Evolutionary conservation across 2,329 filamentous ascomycete genomes (phyloP), one percentile per base, ranked within the genome.

Genomic region (Gremmenia infestans): DNA sequence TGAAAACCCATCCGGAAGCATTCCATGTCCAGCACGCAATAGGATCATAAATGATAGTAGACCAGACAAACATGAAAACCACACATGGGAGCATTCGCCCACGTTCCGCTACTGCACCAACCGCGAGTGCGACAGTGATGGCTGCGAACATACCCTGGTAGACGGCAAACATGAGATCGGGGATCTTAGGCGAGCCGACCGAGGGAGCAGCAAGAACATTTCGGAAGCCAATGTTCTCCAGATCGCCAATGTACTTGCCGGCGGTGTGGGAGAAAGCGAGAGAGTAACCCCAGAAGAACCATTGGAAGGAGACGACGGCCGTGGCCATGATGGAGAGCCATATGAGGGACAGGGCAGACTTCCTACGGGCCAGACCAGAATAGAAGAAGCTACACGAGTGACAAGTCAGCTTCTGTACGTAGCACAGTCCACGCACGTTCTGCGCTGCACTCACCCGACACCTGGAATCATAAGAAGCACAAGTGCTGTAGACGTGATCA

Each of bases 11-110:
- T 22, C 91, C 91, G 35, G 77, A 76, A 1, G 88, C 72, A 70
- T 96, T 96, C 91, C 91, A 96, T 8, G 89, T 95, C 91, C 91
- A 96, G 80, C 91, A 96, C 46, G 91, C 91, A 69, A 96, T 91
- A 2, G 91, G 88, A 66, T 96, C 91, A 73, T 96, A 96, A 69
- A 96, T 88, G 57, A 96, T 70, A 5, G 91, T 96, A 1, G 87
- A 81, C 91, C 91, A 96, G 71, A 96, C 76, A 68, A 96, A 93
- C 86, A 95, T 94, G 79, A 96, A 96, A 67, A 96, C 79, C 63
- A 96, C 83, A 71, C 88, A 91, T 12, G 91, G 91, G 5, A 94
- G 82, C 85, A 95, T 92, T 59, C 91, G 85, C 59, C 91, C 91
- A 63, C 91, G 82, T 71, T 96, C 91, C 50, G 91, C 90, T 32